Evolutionary conservation across 176 grass and related monocot species (phyloP).

Genomic region (Musa acuminata): DNA sequence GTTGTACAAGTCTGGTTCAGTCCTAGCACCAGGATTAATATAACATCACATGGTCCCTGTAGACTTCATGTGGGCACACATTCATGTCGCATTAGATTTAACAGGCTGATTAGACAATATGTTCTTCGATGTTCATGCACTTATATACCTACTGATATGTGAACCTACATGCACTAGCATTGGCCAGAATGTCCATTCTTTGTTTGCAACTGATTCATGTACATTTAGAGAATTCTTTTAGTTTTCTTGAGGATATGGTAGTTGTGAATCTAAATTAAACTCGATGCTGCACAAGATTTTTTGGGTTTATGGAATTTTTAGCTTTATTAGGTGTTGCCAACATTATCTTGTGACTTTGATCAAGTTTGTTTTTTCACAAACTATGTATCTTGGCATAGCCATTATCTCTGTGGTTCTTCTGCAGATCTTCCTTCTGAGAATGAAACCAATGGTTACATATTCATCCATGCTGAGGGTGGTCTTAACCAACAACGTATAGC

Average conservation of each 20-base stretch:
- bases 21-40: neutral
- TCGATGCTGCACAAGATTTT: neutral
- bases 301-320: neutral
- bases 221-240: neutral
- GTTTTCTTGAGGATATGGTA: neutral
- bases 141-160: neutral
- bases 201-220: neutral
- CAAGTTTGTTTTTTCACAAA: neutral
- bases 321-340: neutral
- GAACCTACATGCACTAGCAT: neutral
- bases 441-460: constrained; percentile 83
- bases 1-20: neutral
- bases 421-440: constrained; percentile 73
- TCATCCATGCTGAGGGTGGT: constrained; percentile 95
- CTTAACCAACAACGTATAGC: constrained; percentile 95
- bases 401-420: constrained; percentile 7
- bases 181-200: neutral
- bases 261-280: neutral
- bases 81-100: neutral
- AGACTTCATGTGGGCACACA: neutral
- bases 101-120: neutral
- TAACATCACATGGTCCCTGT: neutral
- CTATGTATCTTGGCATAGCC: neutral
- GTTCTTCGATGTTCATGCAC: neutral
- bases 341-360: too few relatives aligned